Conservation (phyloP, 768 basidiomycete genomes). For the Lactarius psammicola region DNA sequence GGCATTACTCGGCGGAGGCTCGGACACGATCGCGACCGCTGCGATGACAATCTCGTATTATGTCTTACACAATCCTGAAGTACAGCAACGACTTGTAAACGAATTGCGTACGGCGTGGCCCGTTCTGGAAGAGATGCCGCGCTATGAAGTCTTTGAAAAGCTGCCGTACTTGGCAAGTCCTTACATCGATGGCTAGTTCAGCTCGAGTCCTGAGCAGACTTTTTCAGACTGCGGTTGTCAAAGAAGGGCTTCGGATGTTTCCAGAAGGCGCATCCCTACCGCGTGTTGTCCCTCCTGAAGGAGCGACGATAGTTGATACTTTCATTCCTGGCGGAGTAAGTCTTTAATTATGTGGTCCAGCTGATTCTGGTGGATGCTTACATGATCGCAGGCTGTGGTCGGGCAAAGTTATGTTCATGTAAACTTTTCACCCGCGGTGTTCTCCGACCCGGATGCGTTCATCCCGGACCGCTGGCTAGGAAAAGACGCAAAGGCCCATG, state of each 20-base stretch:
- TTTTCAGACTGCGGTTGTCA: too few species aligned
- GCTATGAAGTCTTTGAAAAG: too few species aligned
- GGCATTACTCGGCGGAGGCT: not conserved
- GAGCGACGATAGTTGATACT: conserved; percentile 9
- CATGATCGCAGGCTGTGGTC: not conserved
- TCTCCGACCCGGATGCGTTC: not conserved
- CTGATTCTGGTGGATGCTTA: not conserved
- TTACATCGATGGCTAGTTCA: not conserved
- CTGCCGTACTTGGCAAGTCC: too few species aligned
- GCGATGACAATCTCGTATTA: not conserved
- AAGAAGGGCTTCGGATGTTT: not conserved
- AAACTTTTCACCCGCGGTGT: not conserved
- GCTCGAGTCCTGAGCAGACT: not conserved
- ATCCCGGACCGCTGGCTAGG: too few species aligned
- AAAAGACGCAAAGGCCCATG: too few species aligned
- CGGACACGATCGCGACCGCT: not conserved
- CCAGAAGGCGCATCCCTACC: conserved; percentile 7
- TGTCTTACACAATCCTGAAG: not conserved
- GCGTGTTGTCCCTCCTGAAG: conserved; percentile 15
- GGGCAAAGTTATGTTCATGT: not conserved
- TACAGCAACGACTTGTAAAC: not conserved
- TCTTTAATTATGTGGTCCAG: not conserved
- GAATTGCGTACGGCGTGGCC: not conserved
- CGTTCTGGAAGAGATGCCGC: too few species aligned
- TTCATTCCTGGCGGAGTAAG: not conserved